Evolutionary conservation across 2,329 filamentous ascomycete genomes (phyloP).

Genomic region (Colletotrichum orchidophilum): DNA sequence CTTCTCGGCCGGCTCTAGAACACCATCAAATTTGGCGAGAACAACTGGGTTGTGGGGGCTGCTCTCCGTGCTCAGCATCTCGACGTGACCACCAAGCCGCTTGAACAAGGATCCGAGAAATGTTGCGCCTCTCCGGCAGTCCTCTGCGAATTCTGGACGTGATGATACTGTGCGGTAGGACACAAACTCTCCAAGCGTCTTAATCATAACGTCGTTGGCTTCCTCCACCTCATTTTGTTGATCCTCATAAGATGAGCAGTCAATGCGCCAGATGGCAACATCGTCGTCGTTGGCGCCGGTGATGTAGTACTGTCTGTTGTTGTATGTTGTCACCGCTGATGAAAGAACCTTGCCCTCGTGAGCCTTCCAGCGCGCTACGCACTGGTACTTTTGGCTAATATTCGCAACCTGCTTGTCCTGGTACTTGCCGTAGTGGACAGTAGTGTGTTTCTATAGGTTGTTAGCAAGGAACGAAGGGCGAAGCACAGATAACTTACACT

Average conservation of each 20-base stretch:
- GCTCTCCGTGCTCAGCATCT: conserved; percentile 86
- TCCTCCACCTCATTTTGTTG: conserved; percentile 44
- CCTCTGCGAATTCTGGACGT: conserved; percentile 84
- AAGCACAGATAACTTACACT: conserved; percentile 65
- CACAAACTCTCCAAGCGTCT: conserved; percentile 84
- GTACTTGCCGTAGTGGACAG: conserved; percentile 70
- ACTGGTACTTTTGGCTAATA: conserved; percentile 84
- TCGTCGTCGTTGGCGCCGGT: conserved; percentile 94
- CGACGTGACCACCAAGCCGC: conserved; percentile 87
- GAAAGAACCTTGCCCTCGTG: conserved; percentile 89
- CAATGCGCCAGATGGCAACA: conserved; percentile 87
- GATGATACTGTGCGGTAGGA: conserved; percentile 93
- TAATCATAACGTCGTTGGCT: conserved; percentile 68
- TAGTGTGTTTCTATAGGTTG: conserved; percentile 68
- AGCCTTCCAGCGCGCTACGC: conserved; percentile 80
- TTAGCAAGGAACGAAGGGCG: conserved; percentile 33
- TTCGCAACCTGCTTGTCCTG: conserved; percentile 57
- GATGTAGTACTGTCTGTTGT: conserved; percentile 83
- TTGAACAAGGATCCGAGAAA: conserved; percentile 92
- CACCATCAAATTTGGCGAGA: conserved; percentile 86
- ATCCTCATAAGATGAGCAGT: conserved; percentile 32
- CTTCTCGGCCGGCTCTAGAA: conserved; percentile 68
- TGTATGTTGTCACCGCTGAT: conserved; percentile 77
- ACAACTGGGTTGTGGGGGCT: conserved; percentile 87
- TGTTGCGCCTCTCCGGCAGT: conserved; percentile 91